Evolutionary conservation across 139 green algal species (phyloP).

Genomic region (Chloropicon primus): DNA sequence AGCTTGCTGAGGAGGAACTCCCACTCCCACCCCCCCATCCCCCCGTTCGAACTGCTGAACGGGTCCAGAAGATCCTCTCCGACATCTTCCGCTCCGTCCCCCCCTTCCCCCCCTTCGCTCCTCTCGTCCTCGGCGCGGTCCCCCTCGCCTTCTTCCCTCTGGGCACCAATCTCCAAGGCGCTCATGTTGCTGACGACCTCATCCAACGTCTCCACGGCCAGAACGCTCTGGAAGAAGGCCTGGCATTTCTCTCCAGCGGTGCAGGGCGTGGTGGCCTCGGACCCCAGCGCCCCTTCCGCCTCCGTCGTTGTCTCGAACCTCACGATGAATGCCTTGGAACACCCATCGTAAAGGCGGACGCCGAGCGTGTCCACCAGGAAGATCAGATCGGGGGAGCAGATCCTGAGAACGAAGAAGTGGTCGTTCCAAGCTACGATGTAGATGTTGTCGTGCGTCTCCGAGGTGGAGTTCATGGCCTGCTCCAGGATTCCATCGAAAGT

Average conservation of each 20-base stretch:
- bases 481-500: neutral
- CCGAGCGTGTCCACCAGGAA: neutral
- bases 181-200: neutral
- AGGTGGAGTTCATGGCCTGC: too few relatives aligned
- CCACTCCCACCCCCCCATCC: neutral
- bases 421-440: neutral
- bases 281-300: neutral
- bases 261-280: neutral
- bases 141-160: neutral
- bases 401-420: neutral
- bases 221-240: neutral
- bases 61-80: too few relatives aligned
- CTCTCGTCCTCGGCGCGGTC: neutral
- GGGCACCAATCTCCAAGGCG: neutral
- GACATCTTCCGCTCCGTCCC: neutral
- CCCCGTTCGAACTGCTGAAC: too few relatives aligned
- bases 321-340: neutral
- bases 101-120: neutral
- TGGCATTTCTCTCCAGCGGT: neutral
- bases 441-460: neutral
- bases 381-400: neutral
- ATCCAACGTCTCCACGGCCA: neutral
- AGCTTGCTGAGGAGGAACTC: neutral
- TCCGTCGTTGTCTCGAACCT: neutral
- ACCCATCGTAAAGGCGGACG: neutral